Evolutionary conservation across 768 basidiomycete species (phyloP), one percentile per base, ranked within the genome.

Genomic region (Nevesoporus exiguus): DNA sequence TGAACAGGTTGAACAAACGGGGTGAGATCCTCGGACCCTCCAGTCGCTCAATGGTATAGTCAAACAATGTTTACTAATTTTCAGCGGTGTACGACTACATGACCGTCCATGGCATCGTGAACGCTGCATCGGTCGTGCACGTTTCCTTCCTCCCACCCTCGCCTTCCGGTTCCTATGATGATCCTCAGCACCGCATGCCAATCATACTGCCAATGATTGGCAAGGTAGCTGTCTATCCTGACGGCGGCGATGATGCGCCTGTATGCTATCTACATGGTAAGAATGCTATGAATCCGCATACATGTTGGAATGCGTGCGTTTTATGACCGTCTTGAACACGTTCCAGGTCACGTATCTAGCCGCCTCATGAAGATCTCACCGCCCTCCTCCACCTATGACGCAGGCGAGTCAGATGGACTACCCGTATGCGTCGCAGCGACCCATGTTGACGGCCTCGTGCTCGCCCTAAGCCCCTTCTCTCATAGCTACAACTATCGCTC

Each of bases 401-500:
- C 22, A 25, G 24, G 3, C 1, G 59, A 50, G 34, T 40, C 43
- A 2, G 48, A 59, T 3, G 59, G 51, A 21, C 51, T 66, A 10
- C 40, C 44, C n/a, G 47, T 66, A 9, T 66, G 62, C 57, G 42
- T 66, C 27, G 64, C 64, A 22, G 64, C 65, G 19, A 66, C 65
- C 17, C 57, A 65, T 6, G 47, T 66, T 19, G 64, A 66, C 10
- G 64, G 65, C 13, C 53, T 65, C 19, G 64, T 66, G 29, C 55
- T 66, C 34, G 47, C 62, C 40, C 45, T 66, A 1, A 62, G 42
- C 25, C 65, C 64, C 22, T 66, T 66, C 52, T 59, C 62, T 13
- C 59, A 67, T 30, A 65, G 62, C 43, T 66, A 64, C 49, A 66
- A 66, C 49, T 66, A 66, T 31, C 64, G 64, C 5, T 66, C 64